Evolutionary conservation across 2,329 filamentous ascomycete species (phyloP).

Genomic region (Colletotrichum lini): DNA sequence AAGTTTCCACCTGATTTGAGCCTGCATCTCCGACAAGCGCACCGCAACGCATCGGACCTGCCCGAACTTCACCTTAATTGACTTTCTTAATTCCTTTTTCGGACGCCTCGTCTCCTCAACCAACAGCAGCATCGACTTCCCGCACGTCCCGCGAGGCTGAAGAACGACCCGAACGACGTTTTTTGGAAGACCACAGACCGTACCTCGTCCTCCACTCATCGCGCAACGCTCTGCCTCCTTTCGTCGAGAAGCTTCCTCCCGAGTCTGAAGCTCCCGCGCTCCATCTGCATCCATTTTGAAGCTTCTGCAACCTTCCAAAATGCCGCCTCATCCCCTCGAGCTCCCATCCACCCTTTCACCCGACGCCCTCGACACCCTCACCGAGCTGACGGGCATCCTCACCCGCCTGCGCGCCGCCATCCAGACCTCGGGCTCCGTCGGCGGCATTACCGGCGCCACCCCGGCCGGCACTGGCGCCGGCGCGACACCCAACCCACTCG

Average conservation of each 20-base stretch:
- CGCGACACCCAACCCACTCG: constrained; percentile 49
- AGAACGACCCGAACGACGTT: background rate
- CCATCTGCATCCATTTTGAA: background rate
- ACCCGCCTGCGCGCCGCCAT: constrained; percentile 75
- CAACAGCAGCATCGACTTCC: constrained; percentile 9
- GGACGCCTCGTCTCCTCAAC: constrained; percentile 20
- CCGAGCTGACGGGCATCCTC: constrained; percentile 84
- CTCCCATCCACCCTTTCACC: constrained; percentile 79
- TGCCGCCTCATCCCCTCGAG: constrained; percentile 58
- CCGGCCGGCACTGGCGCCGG: constrained; percentile 48
- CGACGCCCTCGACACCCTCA: constrained; percentile 87
- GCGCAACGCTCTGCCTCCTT: background rate
- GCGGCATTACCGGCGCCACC: constrained; percentile 57
- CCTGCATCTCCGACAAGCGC: background rate
- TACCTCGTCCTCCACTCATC: background rate
- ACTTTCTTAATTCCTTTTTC: constrained; percentile 10
- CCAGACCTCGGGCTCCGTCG: constrained; percentile 54
- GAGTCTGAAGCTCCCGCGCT: background rate
- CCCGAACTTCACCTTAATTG: constrained; percentile 24
- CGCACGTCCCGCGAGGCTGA: constrained; percentile 31
- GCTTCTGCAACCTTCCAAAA: background rate
- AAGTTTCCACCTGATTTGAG: constrained; percentile 1
- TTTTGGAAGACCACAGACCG: background rate
- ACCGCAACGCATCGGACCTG: background rate
- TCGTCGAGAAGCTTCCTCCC: background rate